Percentiles rank a stretch among this genome's conserved stretches.
phyloP scores from a whole-genome alignment of 257 asterid genomes.

The Gentiana straminea region DNA sequence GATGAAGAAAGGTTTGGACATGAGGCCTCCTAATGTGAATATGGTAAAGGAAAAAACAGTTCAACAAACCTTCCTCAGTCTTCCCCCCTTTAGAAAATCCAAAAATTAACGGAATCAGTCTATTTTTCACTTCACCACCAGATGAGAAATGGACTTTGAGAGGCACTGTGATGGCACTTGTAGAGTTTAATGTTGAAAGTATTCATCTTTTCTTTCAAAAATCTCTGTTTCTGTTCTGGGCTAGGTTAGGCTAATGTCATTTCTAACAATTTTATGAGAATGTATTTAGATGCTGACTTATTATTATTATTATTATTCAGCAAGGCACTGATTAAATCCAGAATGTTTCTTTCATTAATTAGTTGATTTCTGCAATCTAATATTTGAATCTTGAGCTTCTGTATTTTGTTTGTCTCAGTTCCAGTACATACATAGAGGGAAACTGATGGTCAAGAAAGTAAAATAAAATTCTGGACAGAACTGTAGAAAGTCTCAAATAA shows the following conservation, averaged over 20 bases:
- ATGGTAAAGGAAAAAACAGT: constrained; percentile 51
- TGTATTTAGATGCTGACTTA: constrained; percentile 7
- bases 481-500: too few species aligned
- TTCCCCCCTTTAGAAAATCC: constrained; percentile 42
- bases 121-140: too few species aligned
- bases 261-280: constrained; percentile 4
- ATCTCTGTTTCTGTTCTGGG: constrained; percentile 1
- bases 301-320: neutral
- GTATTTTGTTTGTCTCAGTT: too few species aligned
- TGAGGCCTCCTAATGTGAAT: constrained; percentile 58
- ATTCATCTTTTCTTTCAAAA: neutral
- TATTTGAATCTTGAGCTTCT: too few species aligned
- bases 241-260: constrained; percentile 6
- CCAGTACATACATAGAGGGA: too few species aligned
- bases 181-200: constrained; percentile 7
- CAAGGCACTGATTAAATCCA: too few species aligned
- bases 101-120: constrained; percentile 8
- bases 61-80: constrained; percentile 51
- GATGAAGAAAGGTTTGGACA: constrained; percentile 47
- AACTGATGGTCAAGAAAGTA: too few species aligned
- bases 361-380: too few species aligned
- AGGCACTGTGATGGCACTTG: constrained; percentile 5
- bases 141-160: too few species aligned
- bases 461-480: too few species aligned
- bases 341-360: too few species aligned